These are phyloP conservation scores for Hymenoscyphus linearis DNA, from an alignment of 2,329 filamentous ascomycete genomes.

Conservation along the genomic window DNA sequence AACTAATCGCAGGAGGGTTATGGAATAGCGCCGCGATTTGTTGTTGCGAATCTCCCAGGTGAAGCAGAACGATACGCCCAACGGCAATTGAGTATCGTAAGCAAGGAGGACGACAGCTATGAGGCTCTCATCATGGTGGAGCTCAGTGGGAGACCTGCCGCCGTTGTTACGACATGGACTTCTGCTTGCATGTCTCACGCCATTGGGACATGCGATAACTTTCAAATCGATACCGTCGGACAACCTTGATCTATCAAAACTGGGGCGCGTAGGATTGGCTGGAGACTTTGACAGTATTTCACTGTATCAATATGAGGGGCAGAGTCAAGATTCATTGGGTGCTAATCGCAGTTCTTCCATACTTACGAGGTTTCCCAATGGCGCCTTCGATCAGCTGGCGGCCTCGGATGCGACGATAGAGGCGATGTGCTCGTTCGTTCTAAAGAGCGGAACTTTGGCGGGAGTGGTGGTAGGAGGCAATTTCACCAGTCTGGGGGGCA, in stretches of 20 bases:
- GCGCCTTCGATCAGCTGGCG: constrained; percentile 68
- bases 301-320: constrained; percentile 77
- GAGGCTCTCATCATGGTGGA: constrained; percentile 31
- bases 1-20: constrained; percentile 5
- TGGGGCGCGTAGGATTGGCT: constrained; percentile 79
- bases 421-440: constrained; percentile 77
- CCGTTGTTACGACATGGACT: constrained; percentile 38
- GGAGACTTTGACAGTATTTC: constrained; percentile 92
- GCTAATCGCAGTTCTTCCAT: constrained; percentile 78
- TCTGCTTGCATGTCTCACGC: constrained; percentile 34
- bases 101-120: constrained; percentile 24
- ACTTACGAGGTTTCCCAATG: constrained; percentile 77
- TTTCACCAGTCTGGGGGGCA: constrained; percentile 82
- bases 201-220: constrained; percentile 45
- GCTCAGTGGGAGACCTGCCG: constrained; percentile 22
- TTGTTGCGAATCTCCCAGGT: constrained; percentile 9
- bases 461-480: constrained; percentile 87
- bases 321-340: constrained; percentile 61
- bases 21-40: constrained; percentile 20
- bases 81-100: constrained; percentile 14
- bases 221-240: constrained; percentile 60
- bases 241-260: constrained; percentile 69
- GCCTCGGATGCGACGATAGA: constrained; percentile 79
- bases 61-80: constrained; percentile 16
- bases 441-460: constrained; percentile 59